Evolutionary conservation across 2,329 filamentous ascomycete species (phyloP), one percentile per base, ranked within the genome.

Genomic region (Dothidotthia symphoricarpi): DNA sequence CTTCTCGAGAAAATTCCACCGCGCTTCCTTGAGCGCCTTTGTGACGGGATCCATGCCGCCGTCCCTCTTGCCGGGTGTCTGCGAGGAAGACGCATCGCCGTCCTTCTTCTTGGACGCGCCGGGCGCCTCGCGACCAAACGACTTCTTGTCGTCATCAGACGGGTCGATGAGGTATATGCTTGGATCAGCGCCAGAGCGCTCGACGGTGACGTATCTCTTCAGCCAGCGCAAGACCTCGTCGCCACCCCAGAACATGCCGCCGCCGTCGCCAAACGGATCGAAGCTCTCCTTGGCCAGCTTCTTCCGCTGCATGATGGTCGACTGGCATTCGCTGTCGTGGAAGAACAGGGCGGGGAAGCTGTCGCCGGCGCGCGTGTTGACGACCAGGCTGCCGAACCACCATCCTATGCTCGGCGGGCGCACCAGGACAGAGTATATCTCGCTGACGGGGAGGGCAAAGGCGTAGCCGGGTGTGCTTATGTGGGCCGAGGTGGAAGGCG

Each of bases 341-440:
- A 98, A 98, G 71, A 98, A 98, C 1, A 98, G 73, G 0, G 93
- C 89, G 0, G 93, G 93, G 53, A 97, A 95, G 63, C 87, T 93
- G 63, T 97, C 90, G 3, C 94, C 94, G 1, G 85, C 82, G 10
- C 86, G 77, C 1, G 87, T 88, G 64, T 98, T 98, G 71, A 98
- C 88, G 40, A 98, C 85, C 17, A 98, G 70, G 47, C 89, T 95
- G 24, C 93, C 93, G 64, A 94, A 96, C 93, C 93, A 98, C 94
- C 93, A 98, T 12, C 93, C 94, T 6, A 95, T 70, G 63, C 88
- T 96, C 4, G 93, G 94, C 3, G 91, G 91, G 2, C 93, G 82
- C 26, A 98, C 83, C 6, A 95, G 76, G 4, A 98, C 75, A 17
- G 88, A 95, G 69, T 94, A 98, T 44, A 98, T 84, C 48, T 91